A percentile compares a stretch with the other conserved stretches of the same genome.
These are phyloP conservation scores for Xylariaceae sp. DNA, from an alignment of 2,329 filamentous ascomycete species.

Conservation along the genomic window DNA sequence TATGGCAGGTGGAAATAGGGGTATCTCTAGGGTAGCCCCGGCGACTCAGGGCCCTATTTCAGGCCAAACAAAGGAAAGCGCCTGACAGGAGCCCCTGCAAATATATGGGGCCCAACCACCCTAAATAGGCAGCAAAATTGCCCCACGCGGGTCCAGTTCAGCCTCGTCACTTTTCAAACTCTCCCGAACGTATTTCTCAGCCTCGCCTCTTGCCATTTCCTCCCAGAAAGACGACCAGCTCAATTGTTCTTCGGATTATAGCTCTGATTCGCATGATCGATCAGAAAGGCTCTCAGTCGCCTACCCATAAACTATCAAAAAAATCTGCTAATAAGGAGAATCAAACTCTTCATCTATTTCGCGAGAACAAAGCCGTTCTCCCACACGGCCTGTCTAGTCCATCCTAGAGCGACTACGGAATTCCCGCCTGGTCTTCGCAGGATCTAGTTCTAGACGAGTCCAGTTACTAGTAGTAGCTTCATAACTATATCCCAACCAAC, in stretches of 20 bases:
- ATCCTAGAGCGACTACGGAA: no score
- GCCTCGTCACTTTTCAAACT: constrained; percentile 29
- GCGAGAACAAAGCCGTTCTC: no score
- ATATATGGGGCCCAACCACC: neutral
- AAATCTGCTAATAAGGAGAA: no score
- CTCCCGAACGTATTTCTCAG: constrained; percentile 25
- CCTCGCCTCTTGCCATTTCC: constrained; percentile 21
- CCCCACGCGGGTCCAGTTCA: constrained; percentile 22
- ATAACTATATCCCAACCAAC: no score
- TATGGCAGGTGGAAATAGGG: neutral
- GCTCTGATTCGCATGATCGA: neutral
- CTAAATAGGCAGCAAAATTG: neutral
- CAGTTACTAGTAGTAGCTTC: no score
- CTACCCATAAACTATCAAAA: no score
- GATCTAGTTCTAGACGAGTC: no score
- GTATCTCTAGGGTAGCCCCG: constrained; percentile 16
- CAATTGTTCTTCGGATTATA: constrained; percentile 9
- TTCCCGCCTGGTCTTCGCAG: no score
- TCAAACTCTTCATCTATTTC: no score
- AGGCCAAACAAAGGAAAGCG: neutral
- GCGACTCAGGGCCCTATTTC: neutral
- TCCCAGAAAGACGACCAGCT: neutral
- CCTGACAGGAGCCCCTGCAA: no score
- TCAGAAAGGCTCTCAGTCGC: neutral
- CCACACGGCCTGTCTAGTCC: no score